Evolutionary conservation across 2,329 filamentous ascomycete genomes (phyloP).

Genomic region (Meredithiella fracta): DNA sequence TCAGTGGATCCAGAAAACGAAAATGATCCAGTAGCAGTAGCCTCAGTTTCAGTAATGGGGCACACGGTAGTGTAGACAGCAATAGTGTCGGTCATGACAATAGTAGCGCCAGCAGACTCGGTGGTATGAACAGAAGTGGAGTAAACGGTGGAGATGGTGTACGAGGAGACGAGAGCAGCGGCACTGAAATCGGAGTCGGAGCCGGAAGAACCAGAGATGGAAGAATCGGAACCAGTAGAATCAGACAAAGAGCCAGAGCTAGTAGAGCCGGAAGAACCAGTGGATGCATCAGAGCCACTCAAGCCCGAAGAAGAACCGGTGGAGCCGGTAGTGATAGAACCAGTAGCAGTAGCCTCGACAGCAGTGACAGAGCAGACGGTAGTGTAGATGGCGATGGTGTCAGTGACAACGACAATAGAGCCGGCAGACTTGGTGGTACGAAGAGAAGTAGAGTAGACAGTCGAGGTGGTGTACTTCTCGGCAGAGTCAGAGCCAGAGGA

Average conservation of each 20-base stretch:
- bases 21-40: background rate
- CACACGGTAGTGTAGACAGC: conserved; percentile 28
- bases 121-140: conserved; percentile 2
- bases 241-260: background rate
- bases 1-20: background rate
- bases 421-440: background rate
- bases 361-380: background rate
- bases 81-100: conserved; percentile 25
- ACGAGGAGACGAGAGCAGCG: background rate
- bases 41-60: conserved; percentile 25
- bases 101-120: conserved; percentile 20
- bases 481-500: background rate
- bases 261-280: conserved; percentile 37
- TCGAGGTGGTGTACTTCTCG: no score
- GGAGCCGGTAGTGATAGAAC: conserved; percentile 55
- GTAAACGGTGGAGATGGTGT: conserved; percentile 8
- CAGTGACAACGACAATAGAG: background rate
- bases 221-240: background rate
- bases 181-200: background rate
- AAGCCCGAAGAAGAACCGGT: conserved; percentile 66
- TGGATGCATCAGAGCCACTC: no score
- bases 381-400: background rate
- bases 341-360: conserved; percentile 48
- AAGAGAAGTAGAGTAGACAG: no score
- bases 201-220: background rate